These are phyloP conservation scores for Chaetomium sp. DNA, from an alignment of 2,329 filamentous ascomycete genomes.

Conservation along the genomic window DNA sequence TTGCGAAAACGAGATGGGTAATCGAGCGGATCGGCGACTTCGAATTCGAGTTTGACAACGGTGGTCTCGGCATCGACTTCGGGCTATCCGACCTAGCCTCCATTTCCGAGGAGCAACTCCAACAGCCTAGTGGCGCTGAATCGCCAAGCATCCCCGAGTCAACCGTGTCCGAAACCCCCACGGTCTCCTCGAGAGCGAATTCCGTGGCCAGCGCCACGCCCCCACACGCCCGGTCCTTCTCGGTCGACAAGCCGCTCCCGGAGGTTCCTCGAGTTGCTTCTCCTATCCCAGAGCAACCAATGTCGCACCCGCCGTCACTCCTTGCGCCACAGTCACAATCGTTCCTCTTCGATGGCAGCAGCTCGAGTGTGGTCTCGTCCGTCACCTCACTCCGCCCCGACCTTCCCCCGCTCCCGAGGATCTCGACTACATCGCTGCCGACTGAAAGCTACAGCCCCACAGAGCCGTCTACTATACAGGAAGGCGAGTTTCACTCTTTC, in stretches of 20 bases:
- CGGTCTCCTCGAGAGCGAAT: constrained; percentile 41
- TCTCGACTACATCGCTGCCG: constrained; percentile 54
- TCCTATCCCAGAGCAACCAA: constrained; percentile 38
- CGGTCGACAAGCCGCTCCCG: constrained; percentile 69
- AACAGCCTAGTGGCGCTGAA: constrained; percentile 39
- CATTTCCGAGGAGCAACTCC: constrained; percentile 42
- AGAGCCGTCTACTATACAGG: constrained; percentile 49
- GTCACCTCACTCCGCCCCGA: constrained; percentile 51
- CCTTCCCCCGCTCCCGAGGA: constrained; percentile 59
- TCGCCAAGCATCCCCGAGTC: constrained; percentile 46
- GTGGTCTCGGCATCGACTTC: constrained; percentile 58
- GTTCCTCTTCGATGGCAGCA: constrained; percentile 44
- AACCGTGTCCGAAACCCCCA: constrained; percentile 38
- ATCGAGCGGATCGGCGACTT: constrained; percentile 91
- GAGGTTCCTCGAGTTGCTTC: constrained; percentile 61
- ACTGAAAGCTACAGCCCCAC: constrained; percentile 53
- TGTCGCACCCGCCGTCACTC: constrained; percentile 40
- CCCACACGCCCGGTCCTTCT: constrained; percentile 44
- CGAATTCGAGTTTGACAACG: constrained; percentile 72
- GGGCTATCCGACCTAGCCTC: constrained; percentile 55
- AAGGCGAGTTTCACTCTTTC: constrained; percentile 56
- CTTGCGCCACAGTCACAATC: constrained; percentile 49
- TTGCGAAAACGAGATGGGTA: constrained; percentile 80
- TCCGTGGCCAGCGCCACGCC: constrained; percentile 39
- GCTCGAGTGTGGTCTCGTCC: constrained; percentile 48